phyloP scores from a whole-genome alignment of 2,329 filamentous ascomycete genomes.

The Karstenula rhodostoma region DNA sequence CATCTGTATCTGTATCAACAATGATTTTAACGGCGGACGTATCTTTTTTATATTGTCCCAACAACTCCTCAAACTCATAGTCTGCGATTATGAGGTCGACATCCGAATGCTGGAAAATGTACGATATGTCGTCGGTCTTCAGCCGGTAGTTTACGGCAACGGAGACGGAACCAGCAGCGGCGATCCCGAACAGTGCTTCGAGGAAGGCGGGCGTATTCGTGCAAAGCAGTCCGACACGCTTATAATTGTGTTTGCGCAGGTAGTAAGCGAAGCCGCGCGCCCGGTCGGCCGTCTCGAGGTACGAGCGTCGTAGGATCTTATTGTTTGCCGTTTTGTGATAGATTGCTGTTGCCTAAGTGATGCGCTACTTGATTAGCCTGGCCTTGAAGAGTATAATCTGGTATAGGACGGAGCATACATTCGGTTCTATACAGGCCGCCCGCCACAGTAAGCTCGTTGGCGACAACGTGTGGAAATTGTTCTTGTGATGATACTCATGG shows the following conservation, averaged over 20 bases:
- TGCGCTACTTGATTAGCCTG: background rate
- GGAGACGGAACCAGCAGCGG: slow-evolving; percentile 79
- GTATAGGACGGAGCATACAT: slow-evolving; percentile 55
- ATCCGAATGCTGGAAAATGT: slow-evolving; percentile 88
- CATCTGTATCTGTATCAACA: slow-evolving; percentile 85
- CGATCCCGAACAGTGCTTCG: slow-evolving; percentile 87
- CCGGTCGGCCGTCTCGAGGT: slow-evolving; percentile 83
- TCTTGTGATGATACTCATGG: slow-evolving; percentile 54
- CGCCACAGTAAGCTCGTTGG: slow-evolving; percentile 88
- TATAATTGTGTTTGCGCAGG: slow-evolving; percentile 75
- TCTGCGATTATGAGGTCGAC: slow-evolving; percentile 90
- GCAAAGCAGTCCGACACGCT: slow-evolving; percentile 82
- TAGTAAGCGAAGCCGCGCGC: slow-evolving; percentile 90
- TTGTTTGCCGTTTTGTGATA: slow-evolving; percentile 84
- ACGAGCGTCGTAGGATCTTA: slow-evolving; percentile 76
- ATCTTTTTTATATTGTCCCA: slow-evolving; percentile 69
- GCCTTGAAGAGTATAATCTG: background rate
- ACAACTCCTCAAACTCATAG: slow-evolving; percentile 75
- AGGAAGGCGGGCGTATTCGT: slow-evolving; percentile 96
- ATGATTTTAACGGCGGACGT: slow-evolving; percentile 74
- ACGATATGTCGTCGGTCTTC: slow-evolving; percentile 84
- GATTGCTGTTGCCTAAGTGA: slow-evolving; percentile 74
- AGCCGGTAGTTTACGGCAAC: slow-evolving; percentile 78
- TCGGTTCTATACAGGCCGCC: slow-evolving; percentile 85
- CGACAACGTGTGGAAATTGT: slow-evolving; percentile 79